A percentile compares a stretch with the other conserved stretches of the same genome.
These are phyloP conservation scores for Amanita pseudoporphyria DNA, from an alignment of 768 basidiomycete species.

Conservation along the genomic window DNA sequence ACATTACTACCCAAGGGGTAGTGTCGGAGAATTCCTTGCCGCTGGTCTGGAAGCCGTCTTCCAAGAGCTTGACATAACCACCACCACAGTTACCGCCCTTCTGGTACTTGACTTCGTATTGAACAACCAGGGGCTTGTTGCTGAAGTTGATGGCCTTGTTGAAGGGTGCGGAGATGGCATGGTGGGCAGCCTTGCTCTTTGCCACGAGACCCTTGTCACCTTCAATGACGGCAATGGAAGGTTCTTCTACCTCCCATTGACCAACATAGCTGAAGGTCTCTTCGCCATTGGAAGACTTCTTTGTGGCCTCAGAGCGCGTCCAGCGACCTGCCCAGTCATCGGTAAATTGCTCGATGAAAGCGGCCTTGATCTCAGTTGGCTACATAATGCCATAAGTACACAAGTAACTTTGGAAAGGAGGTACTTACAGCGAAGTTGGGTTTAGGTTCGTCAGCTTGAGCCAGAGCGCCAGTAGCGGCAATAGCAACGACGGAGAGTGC, in stretches of 20 bases:
- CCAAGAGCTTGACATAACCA: conserved; percentile 95
- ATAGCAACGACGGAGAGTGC: conserved; percentile 70
- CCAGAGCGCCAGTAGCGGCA: conserved; percentile 54
- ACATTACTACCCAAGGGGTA: conserved; percentile 95
- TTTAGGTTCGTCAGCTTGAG: conserved; percentile 51
- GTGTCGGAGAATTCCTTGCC: conserved; percentile 91
- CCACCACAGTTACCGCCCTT: conserved; percentile 99
- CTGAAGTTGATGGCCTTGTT: conserved; percentile 66
- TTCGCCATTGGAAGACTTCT: conserved; percentile 92
- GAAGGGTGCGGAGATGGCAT: conserved; percentile 96
- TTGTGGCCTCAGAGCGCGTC: conserved; percentile 95
- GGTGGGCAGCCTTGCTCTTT: conserved; percentile 95
- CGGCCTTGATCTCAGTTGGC: conserved; percentile 73
- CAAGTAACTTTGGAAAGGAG: conserved; percentile 9
- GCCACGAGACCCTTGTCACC: conserved; percentile 92
- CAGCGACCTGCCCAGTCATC: conserved; percentile 86
- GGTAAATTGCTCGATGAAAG: conserved; percentile 96
- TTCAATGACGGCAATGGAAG: conserved; percentile 61
- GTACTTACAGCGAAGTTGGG: conserved; percentile 58
- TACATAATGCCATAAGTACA: conserved; percentile 21
- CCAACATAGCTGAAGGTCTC: conserved; percentile 98
- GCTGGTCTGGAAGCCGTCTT: conserved; percentile 88
- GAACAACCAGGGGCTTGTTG: conserved; percentile 82
- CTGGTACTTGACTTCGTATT: conserved; percentile 99
- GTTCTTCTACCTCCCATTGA: conserved; percentile 93